Evolutionary conservation across 2,329 filamentous ascomycete genomes (phyloP).

Genomic region (Arthrobotrys sinensis): DNA sequence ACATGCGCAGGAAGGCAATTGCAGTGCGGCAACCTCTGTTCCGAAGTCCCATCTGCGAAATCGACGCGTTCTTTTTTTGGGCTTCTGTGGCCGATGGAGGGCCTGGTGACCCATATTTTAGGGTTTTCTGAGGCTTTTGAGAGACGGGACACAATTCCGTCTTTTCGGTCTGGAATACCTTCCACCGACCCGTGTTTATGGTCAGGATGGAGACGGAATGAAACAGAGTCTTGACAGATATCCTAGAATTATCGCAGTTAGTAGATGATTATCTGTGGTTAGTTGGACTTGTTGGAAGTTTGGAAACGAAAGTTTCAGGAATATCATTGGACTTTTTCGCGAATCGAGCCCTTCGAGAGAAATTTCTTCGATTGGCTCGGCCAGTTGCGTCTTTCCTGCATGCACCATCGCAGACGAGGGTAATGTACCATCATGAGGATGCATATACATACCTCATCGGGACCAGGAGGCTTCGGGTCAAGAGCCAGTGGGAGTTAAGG

Average conservation of each 20-base stretch:
- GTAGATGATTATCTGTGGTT: conserved; percentile 24
- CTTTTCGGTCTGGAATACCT: conserved; percentile 34
- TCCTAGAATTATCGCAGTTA: neutral
- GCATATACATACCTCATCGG: conserved; percentile 18
- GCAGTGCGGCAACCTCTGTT: conserved; percentile 42
- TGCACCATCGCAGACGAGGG: conserved; percentile 45
- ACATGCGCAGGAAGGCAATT: conserved; percentile 23
- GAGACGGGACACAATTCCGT: conserved; percentile 47
- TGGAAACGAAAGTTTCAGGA: conserved; percentile 57
- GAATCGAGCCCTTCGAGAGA: conserved; percentile 40
- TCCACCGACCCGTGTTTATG: conserved; percentile 26
- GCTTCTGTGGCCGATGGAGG: conserved; percentile 29
- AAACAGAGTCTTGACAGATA: conserved; percentile 6
- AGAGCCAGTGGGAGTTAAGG: conserved; percentile 15
- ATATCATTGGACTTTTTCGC: conserved; percentile 38
- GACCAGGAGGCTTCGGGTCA: neutral
- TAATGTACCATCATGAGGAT: neutral
- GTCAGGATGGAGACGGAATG: conserved; percentile 3
- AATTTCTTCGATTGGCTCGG: conserved; percentile 52
- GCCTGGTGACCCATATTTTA: conserved; percentile 45
- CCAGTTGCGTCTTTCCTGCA: conserved; percentile 33
- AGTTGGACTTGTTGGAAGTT: conserved; percentile 23
- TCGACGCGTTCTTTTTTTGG: conserved; percentile 42
- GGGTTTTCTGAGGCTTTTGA: conserved; percentile 33
- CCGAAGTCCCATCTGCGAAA: conserved; percentile 8